Base-by-base conservation (phyloP, 768 basidiomycete genomes). In the Holtermannia corniformis region DNA sequence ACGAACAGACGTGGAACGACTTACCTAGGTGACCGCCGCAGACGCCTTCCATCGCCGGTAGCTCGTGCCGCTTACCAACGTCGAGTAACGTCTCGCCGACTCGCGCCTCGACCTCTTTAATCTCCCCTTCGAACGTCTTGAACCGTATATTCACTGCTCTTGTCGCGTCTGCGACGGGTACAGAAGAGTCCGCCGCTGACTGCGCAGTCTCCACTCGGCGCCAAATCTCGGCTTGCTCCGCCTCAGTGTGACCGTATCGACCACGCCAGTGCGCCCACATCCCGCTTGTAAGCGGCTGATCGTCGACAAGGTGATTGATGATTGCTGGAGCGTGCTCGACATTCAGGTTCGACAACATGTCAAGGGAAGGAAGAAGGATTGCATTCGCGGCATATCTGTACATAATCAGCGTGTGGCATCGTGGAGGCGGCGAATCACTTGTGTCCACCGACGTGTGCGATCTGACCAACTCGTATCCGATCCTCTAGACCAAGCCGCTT, bases 371-470 rank as follows among this genome's bases (percentile, higher is more conserved):
- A 5, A 72, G 61, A 40, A 69, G 19, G 50, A 73, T 59, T 3
- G 68, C 71, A 45, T 72, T 73, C 25, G 72, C 72, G 12, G 72
- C 72, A 55, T 61, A 73, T 52, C 71, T 73, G 47, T 4, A 2
- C n/a, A 24, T 25, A 13, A 25, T 50, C 37, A 40, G 25, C 25
- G n/a, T n/a, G n/a, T n/a, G n/a, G n/a, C n/a, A n/a, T n/a, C n/a
- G n/a, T n/a, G n/a, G 23, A 19, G 2, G 19, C 49, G 20, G 5
- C 22, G 11, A 76, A 82, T 65, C 63, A 86, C 87, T 85, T 78
- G 72, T 91, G 87, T 22, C 86, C 86, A 0, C 88, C 87, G 47
- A 91, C 81, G 69, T 91, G 87, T 1, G 79, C 84, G 4, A 83
- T 79, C 57, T 86, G 81, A 2, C 80, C 80, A 1, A 88, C 74